A percentile compares a stretch with the other conserved stretches of the same genome.
Evolutionary conservation across 1,139 yeast species (phyloP).

Genomic region (Protomyces pachydermus): DNA sequence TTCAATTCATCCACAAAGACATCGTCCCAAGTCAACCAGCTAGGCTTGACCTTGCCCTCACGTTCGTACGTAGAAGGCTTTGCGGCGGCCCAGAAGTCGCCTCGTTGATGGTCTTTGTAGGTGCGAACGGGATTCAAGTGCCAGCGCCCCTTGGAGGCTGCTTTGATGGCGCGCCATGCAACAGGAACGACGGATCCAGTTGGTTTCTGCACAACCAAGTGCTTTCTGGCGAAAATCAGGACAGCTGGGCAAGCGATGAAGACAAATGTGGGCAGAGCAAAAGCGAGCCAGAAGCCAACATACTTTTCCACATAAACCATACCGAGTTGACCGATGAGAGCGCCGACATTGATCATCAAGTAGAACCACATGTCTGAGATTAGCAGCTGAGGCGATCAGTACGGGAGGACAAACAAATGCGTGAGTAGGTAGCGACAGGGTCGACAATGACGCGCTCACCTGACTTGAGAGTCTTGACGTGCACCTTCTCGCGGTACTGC

Average conservation of each 20-base stretch:
- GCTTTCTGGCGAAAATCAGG: conserved; percentile 53
- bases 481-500: conserved; percentile 58
- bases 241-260: conserved; percentile 57
- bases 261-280: conserved; percentile 60
- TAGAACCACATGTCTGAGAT: conserved; percentile 54
- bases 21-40: conserved; percentile 47
- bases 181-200: conserved; percentile 58
- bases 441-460: conserved; percentile 70
- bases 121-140: conserved; percentile 21
- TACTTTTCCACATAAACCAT: conserved; percentile 57
- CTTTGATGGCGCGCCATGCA: conserved; percentile 45
- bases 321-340: conserved; percentile 63
- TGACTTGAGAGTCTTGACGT: conserved; percentile 52
- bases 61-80: conserved; percentile 27
- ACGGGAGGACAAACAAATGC: conserved; percentile 48
- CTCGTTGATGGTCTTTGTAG: conserved; percentile 38
- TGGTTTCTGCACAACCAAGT: conserved; percentile 58
- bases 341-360: conserved; percentile 75
- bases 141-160: conserved; percentile 31
- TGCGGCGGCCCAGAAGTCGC: conserved; percentile 45
- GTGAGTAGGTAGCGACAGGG: conserved; percentile 64
- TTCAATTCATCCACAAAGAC: conserved; percentile 59
- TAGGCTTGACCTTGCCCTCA: not conserved
- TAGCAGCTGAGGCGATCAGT: not conserved
- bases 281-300: conserved; percentile 78